Percentiles rank a stretch among this genome's conserved stretches.
phyloP scores from a whole-genome alignment of 1,284 basidiomycete species.

The Bondarzewia mesenterica region DNA sequence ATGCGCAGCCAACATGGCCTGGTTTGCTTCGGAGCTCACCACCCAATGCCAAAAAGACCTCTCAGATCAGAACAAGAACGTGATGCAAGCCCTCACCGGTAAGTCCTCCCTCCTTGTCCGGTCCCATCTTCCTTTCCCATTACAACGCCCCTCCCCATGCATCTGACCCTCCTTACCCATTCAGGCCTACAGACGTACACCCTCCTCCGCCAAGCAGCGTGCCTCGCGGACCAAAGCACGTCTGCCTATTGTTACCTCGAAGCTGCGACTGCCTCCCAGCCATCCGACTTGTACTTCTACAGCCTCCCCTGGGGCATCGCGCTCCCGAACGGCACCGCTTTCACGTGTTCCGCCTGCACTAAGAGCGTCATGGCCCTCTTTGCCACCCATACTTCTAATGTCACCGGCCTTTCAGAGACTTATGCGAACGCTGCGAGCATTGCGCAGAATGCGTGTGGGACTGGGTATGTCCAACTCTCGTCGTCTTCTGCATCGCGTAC shows the following conservation, averaged over 20 bases:
- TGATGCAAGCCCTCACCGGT: slow-evolving; percentile 46
- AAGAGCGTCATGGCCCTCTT: slow-evolving; percentile 46
- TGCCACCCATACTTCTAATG: slow-evolving; percentile 8
- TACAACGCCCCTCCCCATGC: background rate
- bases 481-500: background rate
- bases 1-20: slow-evolving; percentile 54
- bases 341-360: slow-evolving; percentile 53
- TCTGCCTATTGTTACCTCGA: slow-evolving; percentile 65
- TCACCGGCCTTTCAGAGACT: slow-evolving; percentile 29
- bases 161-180: slow-evolving; percentile 5
- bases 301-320: slow-evolving; percentile 46
- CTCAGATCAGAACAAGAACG: slow-evolving; percentile 37
- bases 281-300: slow-evolving; percentile 62
- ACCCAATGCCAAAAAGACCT: slow-evolving; percentile 47
- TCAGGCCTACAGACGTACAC: slow-evolving; percentile 50
- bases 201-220: slow-evolving; percentile 49
- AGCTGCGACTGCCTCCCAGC: slow-evolving; percentile 43
- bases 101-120: slow-evolving; percentile 13
- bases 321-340: slow-evolving; percentile 37
- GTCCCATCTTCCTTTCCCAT: background rate
- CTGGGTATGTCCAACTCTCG: slow-evolving; percentile 19
- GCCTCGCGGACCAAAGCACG: slow-evolving; percentile 42
- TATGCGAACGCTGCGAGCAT: slow-evolving; percentile 27
- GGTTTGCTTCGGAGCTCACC: slow-evolving; percentile 43
- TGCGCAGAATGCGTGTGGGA: slow-evolving; percentile 28